Evolutionary conservation across 768 basidiomycete genomes (phyloP), one percentile per base, ranked within the genome.

Genomic region (Phylloporus rhodoxanthus): DNA sequence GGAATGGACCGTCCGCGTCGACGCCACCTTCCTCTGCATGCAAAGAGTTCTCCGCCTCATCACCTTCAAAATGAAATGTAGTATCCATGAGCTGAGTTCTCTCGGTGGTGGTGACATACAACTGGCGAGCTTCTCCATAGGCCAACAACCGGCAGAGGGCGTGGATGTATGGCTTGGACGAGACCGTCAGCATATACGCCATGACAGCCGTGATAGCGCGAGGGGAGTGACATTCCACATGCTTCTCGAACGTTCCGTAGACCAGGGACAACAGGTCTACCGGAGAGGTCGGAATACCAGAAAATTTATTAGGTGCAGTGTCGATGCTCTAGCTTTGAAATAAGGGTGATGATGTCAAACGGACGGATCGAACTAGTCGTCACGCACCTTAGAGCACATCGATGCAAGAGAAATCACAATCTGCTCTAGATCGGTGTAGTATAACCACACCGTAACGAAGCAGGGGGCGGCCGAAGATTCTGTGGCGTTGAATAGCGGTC

Each of bases 151-250:
- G 69, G 40, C 80, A 81, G 0, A 90, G 64, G 23, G 72, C 62
- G 34, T 75, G 70, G 36, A 90, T 70, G 53, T 86, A 89, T 46
- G 80, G 79, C 20, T 71, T 72, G 0, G 87, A 89, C 1, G 81
- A 71, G 32, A 69, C 69, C 0, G 83, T 79, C 33, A 91, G 68
- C n/a, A 89, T 74, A 54, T 79, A 85, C 0, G 87, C 85, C 37
- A 87, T 68, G 8, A 77, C 70, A 2, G 84, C 81, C 17, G 64
- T 72, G 47, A 85, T 69, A 14, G 60, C 56, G 4, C 60, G 67
- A 0, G 75, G 63, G 2, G 87, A 81, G 41, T 75, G 75, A 2
- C 70, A 72, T 40, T 80, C 77, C 20, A 86, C 54, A 50, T 84
- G 81, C 1, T 52, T 57, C 33, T 76, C 64, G 4, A 90, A 70